These are phyloP conservation scores for Salix dunnii DNA, from an alignment of 345 rosid genomes.

Conservation along the genomic window DNA sequence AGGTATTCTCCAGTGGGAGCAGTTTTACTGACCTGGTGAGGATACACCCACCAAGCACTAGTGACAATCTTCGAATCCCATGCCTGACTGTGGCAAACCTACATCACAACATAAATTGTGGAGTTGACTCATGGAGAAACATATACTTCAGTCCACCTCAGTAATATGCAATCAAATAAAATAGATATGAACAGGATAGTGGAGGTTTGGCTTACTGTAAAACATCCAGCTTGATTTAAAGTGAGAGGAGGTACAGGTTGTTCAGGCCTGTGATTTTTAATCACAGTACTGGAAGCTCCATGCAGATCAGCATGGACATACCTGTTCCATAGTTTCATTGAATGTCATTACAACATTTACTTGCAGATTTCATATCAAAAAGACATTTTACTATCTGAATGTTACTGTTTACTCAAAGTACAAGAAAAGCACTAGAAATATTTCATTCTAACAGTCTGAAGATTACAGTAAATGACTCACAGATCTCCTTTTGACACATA, in stretches of 20 bases:
- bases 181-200: background rate
- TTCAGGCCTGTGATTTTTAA: slow-evolving; percentile 89
- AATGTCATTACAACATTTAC: background rate
- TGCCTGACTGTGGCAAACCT: slow-evolving; percentile 98
- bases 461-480: slow-evolving; percentile 40
- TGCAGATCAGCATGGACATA: slow-evolving; percentile 95
- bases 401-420: background rate
- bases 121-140: slow-evolving; percentile 7
- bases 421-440: slow-evolving; percentile 3
- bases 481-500: slow-evolving; percentile 96
- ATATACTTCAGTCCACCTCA: slow-evolving; percentile 2
- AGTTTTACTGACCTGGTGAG: slow-evolving; percentile 96
- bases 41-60: slow-evolving; percentile 99
- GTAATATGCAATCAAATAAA: background rate
- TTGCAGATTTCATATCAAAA: background rate
- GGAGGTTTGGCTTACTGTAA: slow-evolving; percentile 48
- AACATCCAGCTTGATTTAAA: slow-evolving; percentile 95
- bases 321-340: slow-evolving; percentile 42
- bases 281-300: slow-evolving; percentile 97
- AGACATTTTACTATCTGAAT: background rate
- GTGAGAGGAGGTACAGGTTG: slow-evolving; percentile 91
- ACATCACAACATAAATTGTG: slow-evolving; percentile 17
- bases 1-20: slow-evolving; percentile 99
- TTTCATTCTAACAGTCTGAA: background rate
- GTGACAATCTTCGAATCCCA: slow-evolving; percentile 99